phyloP scores from a whole-genome alignment of 331 rosid species.

The Stylosanthes scabra region DNA sequence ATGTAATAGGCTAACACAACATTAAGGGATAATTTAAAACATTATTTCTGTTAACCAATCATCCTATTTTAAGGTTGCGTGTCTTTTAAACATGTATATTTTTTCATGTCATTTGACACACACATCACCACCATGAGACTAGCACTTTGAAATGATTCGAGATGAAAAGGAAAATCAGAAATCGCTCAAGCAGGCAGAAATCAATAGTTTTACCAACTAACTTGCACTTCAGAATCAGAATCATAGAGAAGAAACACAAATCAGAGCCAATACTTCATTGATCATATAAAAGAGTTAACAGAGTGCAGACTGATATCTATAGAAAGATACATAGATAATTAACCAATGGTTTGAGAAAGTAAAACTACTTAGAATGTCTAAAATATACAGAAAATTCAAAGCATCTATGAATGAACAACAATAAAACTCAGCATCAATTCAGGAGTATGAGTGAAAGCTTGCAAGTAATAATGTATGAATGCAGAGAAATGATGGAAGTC shows the following conservation, averaged over 20 bases:
- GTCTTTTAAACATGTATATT: not conserved
- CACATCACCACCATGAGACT: not conserved
- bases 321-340: not conserved
- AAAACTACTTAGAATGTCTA: too few species aligned
- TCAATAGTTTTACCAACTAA: too few species aligned
- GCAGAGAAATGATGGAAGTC: too few species aligned
- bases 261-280: slow-evolving; percentile 23
- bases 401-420: too few species aligned
- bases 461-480: too few species aligned
- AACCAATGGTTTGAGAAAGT: not conserved
- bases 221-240: too few species aligned
- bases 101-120: slow-evolving; percentile 2
- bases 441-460: too few species aligned
- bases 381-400: too few species aligned
- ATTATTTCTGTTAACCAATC: not conserved
- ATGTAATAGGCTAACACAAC: not conserved
- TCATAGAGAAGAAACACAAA: too few species aligned
- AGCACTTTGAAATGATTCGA: not conserved
- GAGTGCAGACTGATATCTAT: not conserved
- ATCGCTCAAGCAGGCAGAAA: not conserved
- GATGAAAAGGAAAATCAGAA: not conserved
- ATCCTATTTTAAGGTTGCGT: not conserved
- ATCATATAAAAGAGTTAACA: not conserved
- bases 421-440: too few species aligned
- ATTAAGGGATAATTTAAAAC: slow-evolving; percentile 6